Evolutionary conservation across 768 basidiomycete genomes (phyloP).

Genomic region (Pholiota microspora): DNA sequence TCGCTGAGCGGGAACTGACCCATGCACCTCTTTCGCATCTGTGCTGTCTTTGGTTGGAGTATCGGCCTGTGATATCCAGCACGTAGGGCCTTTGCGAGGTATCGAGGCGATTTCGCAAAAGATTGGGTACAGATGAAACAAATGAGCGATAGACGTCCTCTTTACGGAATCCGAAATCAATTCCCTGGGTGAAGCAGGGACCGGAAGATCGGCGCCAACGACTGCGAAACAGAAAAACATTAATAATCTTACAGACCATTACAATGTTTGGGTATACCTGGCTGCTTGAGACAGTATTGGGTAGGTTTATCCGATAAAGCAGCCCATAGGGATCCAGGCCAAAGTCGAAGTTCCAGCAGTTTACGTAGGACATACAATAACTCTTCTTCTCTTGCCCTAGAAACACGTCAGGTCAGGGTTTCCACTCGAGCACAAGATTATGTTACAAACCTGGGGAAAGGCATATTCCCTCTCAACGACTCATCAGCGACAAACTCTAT

Average conservation of each 20-base stretch:
- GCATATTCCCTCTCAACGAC: conserved; percentile 78
- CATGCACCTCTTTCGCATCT: background rate
- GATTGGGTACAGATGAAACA: conserved; percentile 85
- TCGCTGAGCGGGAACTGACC: background rate
- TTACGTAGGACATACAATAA: conserved; percentile 80
- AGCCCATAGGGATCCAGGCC: conserved; percentile 76
- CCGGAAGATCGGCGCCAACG: conserved; percentile 33
- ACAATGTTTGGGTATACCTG: conserved; percentile 52
- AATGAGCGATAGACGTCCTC: conserved; percentile 75
- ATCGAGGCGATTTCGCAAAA: conserved; percentile 79
- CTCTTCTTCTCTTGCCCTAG: conserved; percentile 85
- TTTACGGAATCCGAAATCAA: conserved; percentile 71
- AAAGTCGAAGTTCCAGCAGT: conserved; percentile 68
- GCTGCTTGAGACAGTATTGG: conserved; percentile 49
- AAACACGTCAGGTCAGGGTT: background rate
- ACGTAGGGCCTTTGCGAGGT: conserved; percentile 62
- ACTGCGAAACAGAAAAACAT: conserved; percentile 9
- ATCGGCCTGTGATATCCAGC: conserved; percentile 47
- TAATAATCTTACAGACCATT: no score
- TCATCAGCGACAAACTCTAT: conserved; percentile 82
- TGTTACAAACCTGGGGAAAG: conserved; percentile 70
- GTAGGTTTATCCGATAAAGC: conserved; percentile 68
- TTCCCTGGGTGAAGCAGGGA: conserved; percentile 43
- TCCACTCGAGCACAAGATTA: background rate
- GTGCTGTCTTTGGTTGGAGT: background rate